Percentiles rank a stretch among this genome's conserved stretches.
phyloP scores from a whole-genome alignment of 2,329 filamentous ascomycete species.

The Trichoderma simmonsii region DNA sequence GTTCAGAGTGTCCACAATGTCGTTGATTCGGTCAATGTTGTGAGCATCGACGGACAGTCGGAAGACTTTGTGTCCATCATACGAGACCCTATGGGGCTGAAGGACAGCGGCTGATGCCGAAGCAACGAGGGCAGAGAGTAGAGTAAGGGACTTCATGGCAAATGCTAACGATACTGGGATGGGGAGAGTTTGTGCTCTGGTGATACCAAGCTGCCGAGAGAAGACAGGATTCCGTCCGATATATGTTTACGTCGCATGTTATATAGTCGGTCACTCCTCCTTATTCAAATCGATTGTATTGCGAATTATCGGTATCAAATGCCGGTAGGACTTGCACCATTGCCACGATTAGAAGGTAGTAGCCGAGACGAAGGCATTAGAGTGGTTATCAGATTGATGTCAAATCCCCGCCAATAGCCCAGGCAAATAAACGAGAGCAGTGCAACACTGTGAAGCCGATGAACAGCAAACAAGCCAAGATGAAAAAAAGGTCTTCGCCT shows the following conservation, averaged over 20 bases:
- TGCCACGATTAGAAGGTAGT: slow-evolving; percentile 13
- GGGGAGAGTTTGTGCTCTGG: background rate
- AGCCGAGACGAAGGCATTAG: background rate
- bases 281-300: background rate
- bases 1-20: slow-evolving; percentile 34
- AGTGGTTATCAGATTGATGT: background rate
- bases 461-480: background rate
- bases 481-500: background rate
- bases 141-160: slow-evolving; percentile 22
- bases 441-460: background rate
- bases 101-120: slow-evolving; percentile 19
- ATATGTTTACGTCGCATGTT: background rate
- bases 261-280: background rate
- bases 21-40: slow-evolving; percentile 30
- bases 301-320: background rate
- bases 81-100: slow-evolving; percentile 30
- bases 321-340: background rate
- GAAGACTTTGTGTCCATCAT: slow-evolving; percentile 45
- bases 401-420: background rate
- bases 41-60: slow-evolving; percentile 38
- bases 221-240: background rate
- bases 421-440: background rate
- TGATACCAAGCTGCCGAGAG: background rate
- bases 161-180: background rate
- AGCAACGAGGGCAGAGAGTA: slow-evolving; percentile 21